Conservation (phyloP, 306 rosid genomes). For the Macrotyloma uniflorum region DNA sequence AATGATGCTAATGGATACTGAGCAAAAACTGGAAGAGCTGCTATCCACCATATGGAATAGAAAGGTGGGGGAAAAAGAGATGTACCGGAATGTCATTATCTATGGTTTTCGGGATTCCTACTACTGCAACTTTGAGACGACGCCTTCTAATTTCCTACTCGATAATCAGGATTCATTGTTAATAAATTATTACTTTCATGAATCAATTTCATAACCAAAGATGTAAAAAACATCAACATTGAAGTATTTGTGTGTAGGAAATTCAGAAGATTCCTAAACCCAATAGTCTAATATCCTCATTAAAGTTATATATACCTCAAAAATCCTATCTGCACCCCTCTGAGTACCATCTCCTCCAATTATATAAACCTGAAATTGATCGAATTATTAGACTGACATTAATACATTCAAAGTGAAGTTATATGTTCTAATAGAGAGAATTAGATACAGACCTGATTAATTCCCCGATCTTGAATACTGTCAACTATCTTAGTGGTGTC, state of each 20-base stretch:
- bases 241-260: background rate
- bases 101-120: constrained; percentile 95
- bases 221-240: constrained; percentile 6
- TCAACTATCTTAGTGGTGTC: constrained; percentile 88
- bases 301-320: constrained; percentile 63
- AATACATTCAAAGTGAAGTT: background rate
- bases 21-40: background rate
- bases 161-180: constrained; percentile 30
- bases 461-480: constrained; percentile 92
- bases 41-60: constrained; percentile 2
- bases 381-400: constrained; percentile 4
- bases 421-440: constrained; percentile 6
- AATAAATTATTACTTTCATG: constrained; percentile 14
- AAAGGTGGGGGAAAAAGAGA: constrained; percentile 11
- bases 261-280: background rate
- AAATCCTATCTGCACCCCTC: constrained; percentile 83
- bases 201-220: background rate
- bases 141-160: constrained; percentile 83
- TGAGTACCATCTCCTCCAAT: constrained; percentile 99
- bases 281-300: background rate
- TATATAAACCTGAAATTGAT: constrained; percentile 74
- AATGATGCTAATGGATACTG: constrained; percentile 1
- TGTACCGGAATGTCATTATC: constrained; percentile 92
- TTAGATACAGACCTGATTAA: constrained; percentile 71
- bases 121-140: constrained; percentile 86